Conservation (phyloP, 768 basidiomycete species). For the Phanerochaete sordida region DNA sequence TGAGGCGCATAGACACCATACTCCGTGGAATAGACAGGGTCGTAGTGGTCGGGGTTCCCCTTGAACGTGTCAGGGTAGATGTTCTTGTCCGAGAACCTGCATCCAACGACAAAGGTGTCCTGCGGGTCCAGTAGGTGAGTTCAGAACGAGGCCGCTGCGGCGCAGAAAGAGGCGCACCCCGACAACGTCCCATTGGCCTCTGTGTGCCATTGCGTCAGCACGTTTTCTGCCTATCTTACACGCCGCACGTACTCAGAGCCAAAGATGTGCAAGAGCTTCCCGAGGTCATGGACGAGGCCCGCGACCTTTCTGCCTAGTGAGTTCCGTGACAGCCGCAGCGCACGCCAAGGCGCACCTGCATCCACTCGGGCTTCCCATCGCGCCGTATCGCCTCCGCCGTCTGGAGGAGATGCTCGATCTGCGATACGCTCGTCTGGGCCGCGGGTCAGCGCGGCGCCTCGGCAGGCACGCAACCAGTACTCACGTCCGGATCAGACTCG, state of each 20-base stretch:
- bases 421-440: slow-evolving; percentile 64
- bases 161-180: slow-evolving; percentile 47
- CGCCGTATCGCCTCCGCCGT: slow-evolving; percentile 87
- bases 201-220: slow-evolving; percentile 19
- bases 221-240: neutral
- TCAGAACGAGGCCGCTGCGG: neutral
- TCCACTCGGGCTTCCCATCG: slow-evolving; percentile 89
- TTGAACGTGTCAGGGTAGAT: slow-evolving; percentile 78
- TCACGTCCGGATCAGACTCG: slow-evolving; percentile 87
- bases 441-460: neutral
- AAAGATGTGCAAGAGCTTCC: slow-evolving; percentile 82
- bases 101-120: slow-evolving; percentile 83
- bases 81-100: slow-evolving; percentile 79
- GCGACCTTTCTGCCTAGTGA: slow-evolving; percentile 44
- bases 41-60: slow-evolving; percentile 65
- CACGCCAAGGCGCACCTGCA: slow-evolving; percentile 50
- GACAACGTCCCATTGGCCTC: slow-evolving; percentile 93
- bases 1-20: slow-evolving; percentile 74
- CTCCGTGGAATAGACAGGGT: slow-evolving; percentile 65
- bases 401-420: slow-evolving; percentile 89
- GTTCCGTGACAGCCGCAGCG: neutral
- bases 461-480: slow-evolving; percentile 5
- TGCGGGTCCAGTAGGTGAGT: slow-evolving; percentile 14
- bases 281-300: slow-evolving; percentile 85
- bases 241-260: slow-evolving; percentile 51